These are phyloP conservation scores for Hypoxylon crocopeplum DNA, from an alignment of 495 filamentous ascomycete genomes.

Conservation along the genomic window DNA sequence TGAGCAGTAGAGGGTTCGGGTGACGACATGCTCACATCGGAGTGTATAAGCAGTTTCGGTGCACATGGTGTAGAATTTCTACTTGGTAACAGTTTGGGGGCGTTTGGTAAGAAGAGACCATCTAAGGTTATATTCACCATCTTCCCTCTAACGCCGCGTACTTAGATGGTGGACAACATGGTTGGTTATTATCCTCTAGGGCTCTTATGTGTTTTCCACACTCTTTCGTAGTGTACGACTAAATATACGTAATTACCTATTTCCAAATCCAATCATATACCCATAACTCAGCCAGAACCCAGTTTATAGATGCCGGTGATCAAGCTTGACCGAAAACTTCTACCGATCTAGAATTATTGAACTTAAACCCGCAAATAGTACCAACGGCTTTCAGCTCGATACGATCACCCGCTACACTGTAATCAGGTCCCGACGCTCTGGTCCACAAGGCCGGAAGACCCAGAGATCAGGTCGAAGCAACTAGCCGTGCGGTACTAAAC, in stretches of 20 bases:
- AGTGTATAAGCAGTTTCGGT: constrained; percentile 46
- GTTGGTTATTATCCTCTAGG: constrained; percentile 21
- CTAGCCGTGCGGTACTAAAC: constrained; percentile 24
- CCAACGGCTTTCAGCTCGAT: constrained; percentile 2
- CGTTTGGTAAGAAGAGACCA: no score
- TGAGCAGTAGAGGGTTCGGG: constrained; percentile 44
- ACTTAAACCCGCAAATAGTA: constrained; percentile 11
- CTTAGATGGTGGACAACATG: constrained; percentile 4
- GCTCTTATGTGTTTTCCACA: background rate
- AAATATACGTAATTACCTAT: background rate
- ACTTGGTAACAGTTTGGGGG: no score
- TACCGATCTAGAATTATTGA: constrained; percentile 21
- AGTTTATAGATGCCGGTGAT: constrained; percentile 21
- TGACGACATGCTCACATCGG: constrained; percentile 47
- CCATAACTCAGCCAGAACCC: background rate
- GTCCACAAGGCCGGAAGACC: constrained; percentile 17
- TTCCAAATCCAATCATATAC: background rate
- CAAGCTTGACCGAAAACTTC: constrained; percentile 3
- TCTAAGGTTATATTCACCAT: no score
- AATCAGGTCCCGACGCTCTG: constrained; percentile 18
- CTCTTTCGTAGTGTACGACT: constrained; percentile 7
- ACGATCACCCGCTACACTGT: constrained; percentile 3
- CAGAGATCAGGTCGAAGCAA: constrained; percentile 20
- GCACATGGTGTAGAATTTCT: constrained; percentile 39
- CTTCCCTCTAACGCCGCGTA: background rate